Conservation (phyloP, 2,329 filamentous ascomycete genomes). For the Fusarium dimerum region DNA sequence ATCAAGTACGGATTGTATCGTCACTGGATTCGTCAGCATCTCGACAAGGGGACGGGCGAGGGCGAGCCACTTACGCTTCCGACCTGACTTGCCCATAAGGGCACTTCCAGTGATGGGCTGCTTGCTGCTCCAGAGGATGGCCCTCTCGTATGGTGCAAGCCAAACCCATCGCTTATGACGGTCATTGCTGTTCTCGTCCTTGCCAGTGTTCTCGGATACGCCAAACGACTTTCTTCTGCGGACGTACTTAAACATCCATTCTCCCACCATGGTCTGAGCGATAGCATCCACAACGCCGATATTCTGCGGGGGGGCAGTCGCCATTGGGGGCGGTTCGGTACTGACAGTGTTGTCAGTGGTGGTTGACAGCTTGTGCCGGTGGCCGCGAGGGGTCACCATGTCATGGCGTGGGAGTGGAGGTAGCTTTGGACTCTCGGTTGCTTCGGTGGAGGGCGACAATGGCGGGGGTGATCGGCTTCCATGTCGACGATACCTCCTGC, state of each 20-base stretch:
- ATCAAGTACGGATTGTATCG: slow-evolving; percentile 93
- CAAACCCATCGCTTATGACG: slow-evolving; percentile 98
- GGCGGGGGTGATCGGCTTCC: slow-evolving; percentile 64
- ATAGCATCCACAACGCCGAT: slow-evolving; percentile 93
- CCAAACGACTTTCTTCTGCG: slow-evolving; percentile 89
- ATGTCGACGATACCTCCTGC: slow-evolving; percentile 50
- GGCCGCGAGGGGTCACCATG: slow-evolving; percentile 61
- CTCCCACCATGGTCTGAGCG: slow-evolving; percentile 96
- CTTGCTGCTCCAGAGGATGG: slow-evolving; percentile 98
- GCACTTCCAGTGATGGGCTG: slow-evolving; percentile 87
- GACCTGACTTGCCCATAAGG: slow-evolving; percentile 88
- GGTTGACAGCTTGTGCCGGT: slow-evolving; percentile 61
- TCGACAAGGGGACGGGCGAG: slow-evolving; percentile 8
- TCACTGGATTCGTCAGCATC: slow-evolving; percentile 60
- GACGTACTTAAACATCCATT: slow-evolving; percentile 95
- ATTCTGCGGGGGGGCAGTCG: slow-evolving; percentile 59
- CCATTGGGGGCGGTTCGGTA: slow-evolving; percentile 42
- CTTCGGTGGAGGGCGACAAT: slow-evolving; percentile 67
- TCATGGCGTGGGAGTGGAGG: slow-evolving; percentile 75
- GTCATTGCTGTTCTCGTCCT: slow-evolving; percentile 71
- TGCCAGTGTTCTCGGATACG: slow-evolving; percentile 65
- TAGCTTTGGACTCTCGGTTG: slow-evolving; percentile 68
- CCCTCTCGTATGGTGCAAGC: slow-evolving; percentile 93
- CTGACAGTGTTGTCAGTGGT: slow-evolving; percentile 55
- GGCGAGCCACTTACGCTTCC: slow-evolving; percentile 73